phyloP scores from a whole-genome alignment of 225 moss, liverwort and hornwort species.

The Anthoceros angustus region DNA sequence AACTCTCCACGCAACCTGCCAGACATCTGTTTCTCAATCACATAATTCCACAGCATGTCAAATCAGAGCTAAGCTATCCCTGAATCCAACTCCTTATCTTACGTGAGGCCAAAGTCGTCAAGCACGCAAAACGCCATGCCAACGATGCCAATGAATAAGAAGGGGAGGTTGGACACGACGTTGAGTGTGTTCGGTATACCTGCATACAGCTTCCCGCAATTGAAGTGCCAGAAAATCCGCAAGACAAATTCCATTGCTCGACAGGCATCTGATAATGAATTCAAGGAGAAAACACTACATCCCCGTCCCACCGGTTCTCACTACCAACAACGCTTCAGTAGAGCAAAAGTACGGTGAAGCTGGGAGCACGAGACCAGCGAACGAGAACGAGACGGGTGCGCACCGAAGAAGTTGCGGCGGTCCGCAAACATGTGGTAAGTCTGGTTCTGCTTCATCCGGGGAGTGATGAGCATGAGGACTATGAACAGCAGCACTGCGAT shows the following conservation, averaged over 20 bases:
- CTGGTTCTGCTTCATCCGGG: background rate
- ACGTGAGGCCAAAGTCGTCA: slow-evolving; percentile 81
- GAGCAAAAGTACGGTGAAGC: background rate
- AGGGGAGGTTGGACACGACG: slow-evolving; percentile 93
- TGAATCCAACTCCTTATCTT: background rate
- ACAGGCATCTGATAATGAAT: background rate
- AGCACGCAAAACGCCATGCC: slow-evolving; percentile 78
- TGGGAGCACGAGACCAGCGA: background rate
- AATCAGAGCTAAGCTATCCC: background rate
- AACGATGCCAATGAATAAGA: slow-evolving; percentile 76
- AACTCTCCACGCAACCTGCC: slow-evolving; percentile 82
- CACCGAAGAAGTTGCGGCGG: slow-evolving; percentile 5
- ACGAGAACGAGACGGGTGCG: background rate
- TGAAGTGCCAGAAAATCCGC: background rate
- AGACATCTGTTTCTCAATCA: background rate
- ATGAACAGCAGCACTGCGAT: background rate
- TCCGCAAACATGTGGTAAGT: slow-evolving; percentile 1
- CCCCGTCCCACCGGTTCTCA: background rate
- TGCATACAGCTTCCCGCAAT: slow-evolving; percentile 12
- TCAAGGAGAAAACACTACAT: background rate
- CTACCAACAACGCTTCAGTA: too few species aligned
- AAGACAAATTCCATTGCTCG: background rate
- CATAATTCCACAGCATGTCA: background rate
- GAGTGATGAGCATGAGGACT: background rate
- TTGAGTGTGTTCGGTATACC: slow-evolving; percentile 90